These are phyloP conservation scores for Spiromastix sp. DNA, from an alignment of 2,329 filamentous ascomycete genomes.

Conservation along the genomic window DNA sequence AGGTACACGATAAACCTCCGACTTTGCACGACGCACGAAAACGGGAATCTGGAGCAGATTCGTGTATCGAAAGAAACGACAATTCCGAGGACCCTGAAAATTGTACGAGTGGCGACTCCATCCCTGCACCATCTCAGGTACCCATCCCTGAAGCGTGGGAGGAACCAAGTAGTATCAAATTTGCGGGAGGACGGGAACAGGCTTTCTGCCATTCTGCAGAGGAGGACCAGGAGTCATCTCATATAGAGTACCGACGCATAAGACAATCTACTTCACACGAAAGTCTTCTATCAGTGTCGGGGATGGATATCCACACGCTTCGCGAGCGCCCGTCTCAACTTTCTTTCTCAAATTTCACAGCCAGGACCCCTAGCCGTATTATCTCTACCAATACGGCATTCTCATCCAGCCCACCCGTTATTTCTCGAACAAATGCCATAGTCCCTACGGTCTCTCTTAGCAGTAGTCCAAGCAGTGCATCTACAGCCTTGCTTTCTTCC, in stretches of 20 bases:
- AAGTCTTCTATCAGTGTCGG: conserved; percentile 75
- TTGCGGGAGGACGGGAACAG: background rate
- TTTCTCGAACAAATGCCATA: conserved; percentile 28
- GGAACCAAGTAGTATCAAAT: conserved; percentile 10
- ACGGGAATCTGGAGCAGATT: no score
- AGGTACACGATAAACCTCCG: background rate
- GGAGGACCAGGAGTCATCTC: conserved; percentile 8
- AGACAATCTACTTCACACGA: conserved; percentile 70
- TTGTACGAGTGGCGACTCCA: background rate
- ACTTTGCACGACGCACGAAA: no score
- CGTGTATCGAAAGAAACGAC: background rate
- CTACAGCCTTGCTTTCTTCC: conserved; percentile 26
- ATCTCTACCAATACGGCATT: conserved; percentile 32
- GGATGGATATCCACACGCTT: conserved; percentile 81
- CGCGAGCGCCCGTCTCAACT: conserved; percentile 67
- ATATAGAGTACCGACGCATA: conserved; percentile 34
- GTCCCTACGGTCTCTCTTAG: conserved; percentile 20
- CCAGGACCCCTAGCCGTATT: conserved; percentile 38
- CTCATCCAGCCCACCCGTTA: conserved; percentile 27
- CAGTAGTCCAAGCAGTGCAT: conserved; percentile 13
- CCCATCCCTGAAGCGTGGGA: conserved; percentile 32
- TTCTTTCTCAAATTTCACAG: conserved; percentile 41
- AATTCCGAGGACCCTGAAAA: background rate
- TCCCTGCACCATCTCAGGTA: conserved; percentile 16
- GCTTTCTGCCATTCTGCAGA: background rate